Conservation (phyloP, 768 basidiomycete genomes). For the Suillus spraguei region DNA sequence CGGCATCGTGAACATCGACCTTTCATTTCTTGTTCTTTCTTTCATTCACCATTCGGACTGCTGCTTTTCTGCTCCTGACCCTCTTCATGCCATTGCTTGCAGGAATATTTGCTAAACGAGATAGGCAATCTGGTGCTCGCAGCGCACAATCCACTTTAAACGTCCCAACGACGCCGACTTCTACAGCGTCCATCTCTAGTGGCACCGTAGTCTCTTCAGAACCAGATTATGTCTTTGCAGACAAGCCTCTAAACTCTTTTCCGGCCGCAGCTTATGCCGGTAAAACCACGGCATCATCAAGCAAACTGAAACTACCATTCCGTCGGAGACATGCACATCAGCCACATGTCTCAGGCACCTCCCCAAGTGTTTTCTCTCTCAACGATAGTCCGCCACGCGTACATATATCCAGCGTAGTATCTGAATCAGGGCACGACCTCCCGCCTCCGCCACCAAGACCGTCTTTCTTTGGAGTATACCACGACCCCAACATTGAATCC, state of each 20-base stretch:
- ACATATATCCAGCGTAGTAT: conserved; percentile 40
- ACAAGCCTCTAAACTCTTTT: conserved; percentile 18
- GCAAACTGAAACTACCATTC: conserved; percentile 49
- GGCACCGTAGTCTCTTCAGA: conserved; percentile 30
- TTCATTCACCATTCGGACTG: conserved; percentile 13
- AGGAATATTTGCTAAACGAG: conserved; percentile 30
- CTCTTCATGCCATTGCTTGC: conserved; percentile 32
- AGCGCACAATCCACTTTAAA: conserved; percentile 8
- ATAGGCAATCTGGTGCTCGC: conserved; percentile 16
- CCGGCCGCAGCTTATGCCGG: conserved; percentile 25
- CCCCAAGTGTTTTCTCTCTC: conserved; percentile 18
- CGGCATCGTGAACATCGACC: conserved; percentile 9
- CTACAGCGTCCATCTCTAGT: conserved; percentile 19
- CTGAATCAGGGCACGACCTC: conserved; percentile 46
- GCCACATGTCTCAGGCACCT: conserved; percentile 13
- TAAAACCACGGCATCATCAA: conserved; percentile 36
- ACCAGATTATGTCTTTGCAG: conserved; percentile 32
- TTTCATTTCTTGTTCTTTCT: conserved; percentile 19
- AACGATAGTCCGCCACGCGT: conserved; percentile 32
- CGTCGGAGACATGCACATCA: conserved; percentile 36
- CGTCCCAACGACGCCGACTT: conserved; percentile 12
- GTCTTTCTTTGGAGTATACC: conserved; percentile 63
- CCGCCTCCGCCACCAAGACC: conserved; percentile 66
- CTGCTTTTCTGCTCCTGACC: conserved; percentile 15
- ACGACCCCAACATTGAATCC: conserved; percentile 53